phyloP scores from a whole-genome alignment of 2,329 filamentous ascomycete species.

The Ilyonectria mors-panacis region DNA sequence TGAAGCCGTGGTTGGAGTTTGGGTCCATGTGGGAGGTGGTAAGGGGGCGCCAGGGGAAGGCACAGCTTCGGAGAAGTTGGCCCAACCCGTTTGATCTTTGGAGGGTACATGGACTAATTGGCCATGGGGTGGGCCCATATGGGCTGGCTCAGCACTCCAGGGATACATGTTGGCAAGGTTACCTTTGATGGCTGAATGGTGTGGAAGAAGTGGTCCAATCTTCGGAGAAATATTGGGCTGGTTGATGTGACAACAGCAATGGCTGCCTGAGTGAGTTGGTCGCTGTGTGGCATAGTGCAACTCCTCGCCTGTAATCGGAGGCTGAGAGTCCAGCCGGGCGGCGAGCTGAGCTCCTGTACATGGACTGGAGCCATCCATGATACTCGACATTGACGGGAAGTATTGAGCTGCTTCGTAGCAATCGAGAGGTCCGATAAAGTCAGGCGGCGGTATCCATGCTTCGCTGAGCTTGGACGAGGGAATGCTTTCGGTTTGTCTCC shows the following conservation, averaged over 20 bases:
- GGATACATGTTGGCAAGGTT: neutral
- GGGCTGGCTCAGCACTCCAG: neutral
- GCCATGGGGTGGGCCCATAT: neutral
- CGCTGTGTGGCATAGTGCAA: neutral
- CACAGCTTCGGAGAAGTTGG: neutral
- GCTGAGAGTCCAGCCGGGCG: neutral
- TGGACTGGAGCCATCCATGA: neutral
- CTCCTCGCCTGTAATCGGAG: neutral
- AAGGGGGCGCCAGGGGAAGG: neutral
- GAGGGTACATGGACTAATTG: neutral
- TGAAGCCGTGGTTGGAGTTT: neutral
- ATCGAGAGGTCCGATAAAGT: neutral
- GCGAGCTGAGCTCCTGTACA: neutral
- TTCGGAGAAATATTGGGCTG: neutral
- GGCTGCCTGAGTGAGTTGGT: neutral
- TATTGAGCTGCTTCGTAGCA: neutral
- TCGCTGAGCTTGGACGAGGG: neutral
- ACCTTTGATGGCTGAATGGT: neutral
- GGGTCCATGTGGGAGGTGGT: neutral
- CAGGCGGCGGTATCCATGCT: neutral
- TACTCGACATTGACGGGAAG: neutral
- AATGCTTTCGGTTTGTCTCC: neutral
- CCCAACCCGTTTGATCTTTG: neutral
- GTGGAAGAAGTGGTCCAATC: neutral
- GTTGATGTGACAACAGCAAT: neutral